Base-by-base conservation (phyloP, 2,329 filamentous ascomycete genomes). In the Cryphonectria radicalis region DNA sequence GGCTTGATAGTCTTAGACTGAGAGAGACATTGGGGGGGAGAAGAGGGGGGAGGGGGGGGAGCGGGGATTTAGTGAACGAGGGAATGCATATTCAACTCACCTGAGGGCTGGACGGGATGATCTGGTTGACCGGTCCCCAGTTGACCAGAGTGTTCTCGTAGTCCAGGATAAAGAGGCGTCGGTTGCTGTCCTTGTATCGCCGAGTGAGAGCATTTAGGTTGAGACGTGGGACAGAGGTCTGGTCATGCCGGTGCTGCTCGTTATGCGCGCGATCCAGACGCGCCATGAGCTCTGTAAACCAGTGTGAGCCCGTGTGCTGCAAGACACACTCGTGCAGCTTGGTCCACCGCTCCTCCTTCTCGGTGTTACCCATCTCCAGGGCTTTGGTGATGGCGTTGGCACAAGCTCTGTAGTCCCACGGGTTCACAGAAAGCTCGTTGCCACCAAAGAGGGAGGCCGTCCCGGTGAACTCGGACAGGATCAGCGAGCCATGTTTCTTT, bases 401-500 rank as follows among this genome's bases (percentile, higher is more conserved):
- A 76, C 93, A 97, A 78, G 94, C 90, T 50, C 92, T 89, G 80
- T 97, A 97, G 79, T 98, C 93, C 95, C 95, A 98, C 0, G 95
- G 95, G 78, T 98, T 98, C 77, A 98, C 92, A 0, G 93, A 88
- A 19, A 98, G 87, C 74, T 96, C 92, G 71, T 93, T 89, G 63
- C 92, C 89, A 22, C 90, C 89, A 77, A 98, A 97, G 2, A 98
- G 87, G 0, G 93, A 93, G 0, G 95, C 91, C 72, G 94, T 97
- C 35, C 95, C 96, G 1, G 95, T 97, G 78, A 98, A 98, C 79
- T 98, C 95, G 74, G 94, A 97, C 68, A 98, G 84, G 74, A 98
- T 97, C 60, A 98, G 86, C 1, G 94, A 95, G 2, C 94, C 94
- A 77, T 96, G 90, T 81, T 93, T 95, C 83, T 94, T 94, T 70